Evolutionary conservation across 169 alveolate genomes (phyloP), one percentile per base, ranked within the genome.

Genomic region (Cryptosporidium meleagridis): DNA sequence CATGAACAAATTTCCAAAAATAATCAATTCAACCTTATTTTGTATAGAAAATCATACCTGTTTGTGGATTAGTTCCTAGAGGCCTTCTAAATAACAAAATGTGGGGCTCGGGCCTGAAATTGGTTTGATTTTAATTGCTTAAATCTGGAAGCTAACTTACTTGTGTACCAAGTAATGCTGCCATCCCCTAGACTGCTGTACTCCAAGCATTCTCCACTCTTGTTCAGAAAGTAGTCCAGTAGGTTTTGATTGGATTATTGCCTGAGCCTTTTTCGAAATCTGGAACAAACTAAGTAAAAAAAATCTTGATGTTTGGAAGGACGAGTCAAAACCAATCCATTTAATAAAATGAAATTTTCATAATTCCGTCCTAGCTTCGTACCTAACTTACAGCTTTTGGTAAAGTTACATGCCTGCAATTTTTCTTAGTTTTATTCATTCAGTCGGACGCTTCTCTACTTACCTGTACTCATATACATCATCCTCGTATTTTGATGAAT

Each of bases 31-130:
- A 14, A 9, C 16, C 9, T 61, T 61, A n/a, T 41, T 41, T 8
- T 12, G 14, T n/a, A 61, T 6, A 59, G 44, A 16, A 33, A 65
- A 33, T 65, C 75, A 23, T 80, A 80, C 98, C 98, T 33, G 98
- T 96, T 35, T 75, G 84, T 7, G 98, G 98, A 85, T 97, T 97
- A n/a, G 98, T 96, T 16, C 97, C 98, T 33, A 91, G 58, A 12
- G 97, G 97, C 69, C 99, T 95, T 92, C 98, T 94, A 91, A 97
- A 97, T 0, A 97, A 93, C 51, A 97, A 89, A 84, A 97, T 96
- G 75, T 95, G 97, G 7, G 99, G 99, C 84, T 97, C 99, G 0
- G 98, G 98, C 72, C 95, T 91, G 14, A 52, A 69, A 37, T 69
- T n/a, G 33, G 26, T 70, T 31, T 52, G 21, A 6, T 31, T 65